Conservation (phyloP, 352 stramenopile species). For the Globisporangium sylvaticum region DNA sequence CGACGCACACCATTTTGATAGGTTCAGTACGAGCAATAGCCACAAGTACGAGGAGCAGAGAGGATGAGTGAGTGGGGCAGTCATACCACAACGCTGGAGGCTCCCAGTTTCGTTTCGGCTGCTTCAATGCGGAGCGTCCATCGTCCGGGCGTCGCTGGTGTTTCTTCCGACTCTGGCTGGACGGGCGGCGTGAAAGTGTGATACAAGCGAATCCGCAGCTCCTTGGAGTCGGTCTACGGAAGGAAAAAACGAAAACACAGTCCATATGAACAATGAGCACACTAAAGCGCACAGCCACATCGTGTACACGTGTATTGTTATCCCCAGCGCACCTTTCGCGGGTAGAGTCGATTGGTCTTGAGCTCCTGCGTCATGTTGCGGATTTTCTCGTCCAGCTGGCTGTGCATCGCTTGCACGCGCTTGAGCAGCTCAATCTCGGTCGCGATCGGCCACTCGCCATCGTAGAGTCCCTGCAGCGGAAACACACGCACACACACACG, state of each 20-base stretch:
- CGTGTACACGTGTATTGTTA: neutral
- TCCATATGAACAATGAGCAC: neutral
- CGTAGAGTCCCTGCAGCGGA: slow-evolving; percentile 27
- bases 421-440: slow-evolving; percentile 53
- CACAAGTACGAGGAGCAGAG: neutral
- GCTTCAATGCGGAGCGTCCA: slow-evolving; percentile 73
- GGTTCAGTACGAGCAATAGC: neutral
- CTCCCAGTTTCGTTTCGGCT: slow-evolving; percentile 27
- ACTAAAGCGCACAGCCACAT: neutral
- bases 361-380: slow-evolving; percentile 48
- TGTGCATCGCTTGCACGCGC: slow-evolving; percentile 38
- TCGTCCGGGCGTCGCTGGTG: slow-evolving; percentile 26
- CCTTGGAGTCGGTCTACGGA: slow-evolving; percentile 46
- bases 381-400: slow-evolving; percentile 42
- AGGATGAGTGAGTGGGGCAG: neutral
- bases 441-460: slow-evolving; percentile 50
- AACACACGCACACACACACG: neutral
- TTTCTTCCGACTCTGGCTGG: slow-evolving; percentile 23
- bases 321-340: slow-evolving; percentile 24
- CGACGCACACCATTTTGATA: neutral
- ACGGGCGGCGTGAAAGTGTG: slow-evolving; percentile 57
- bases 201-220: slow-evolving; percentile 52
- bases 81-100: slow-evolving; percentile 37
- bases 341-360: slow-evolving; percentile 57
- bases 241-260: neutral